These are phyloP conservation scores for Blepharisma stoltei DNA, from an alignment of 73 alveolate genomes.

Conservation along the genomic window DNA sequence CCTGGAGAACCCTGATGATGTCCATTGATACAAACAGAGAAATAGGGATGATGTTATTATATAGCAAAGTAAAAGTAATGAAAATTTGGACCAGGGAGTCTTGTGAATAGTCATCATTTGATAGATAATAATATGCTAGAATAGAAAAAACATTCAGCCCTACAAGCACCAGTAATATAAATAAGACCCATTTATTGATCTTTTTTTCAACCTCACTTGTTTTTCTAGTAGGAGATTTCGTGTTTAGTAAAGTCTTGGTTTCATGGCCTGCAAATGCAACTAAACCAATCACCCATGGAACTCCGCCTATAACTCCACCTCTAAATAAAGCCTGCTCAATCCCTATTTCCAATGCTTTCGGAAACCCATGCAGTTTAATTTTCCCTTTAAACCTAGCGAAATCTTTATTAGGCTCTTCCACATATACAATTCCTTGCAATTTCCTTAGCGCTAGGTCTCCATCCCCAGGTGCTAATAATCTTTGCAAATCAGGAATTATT, in stretches of 20 bases:
- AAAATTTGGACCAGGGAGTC: constrained; percentile 52
- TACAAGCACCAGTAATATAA: constrained; percentile 25
- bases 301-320: neutral
- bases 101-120: no score
- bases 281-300: neutral
- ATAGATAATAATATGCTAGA: neutral
- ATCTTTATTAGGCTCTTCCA: constrained; percentile 33
- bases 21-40: constrained; percentile 79
- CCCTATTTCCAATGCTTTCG: neutral
- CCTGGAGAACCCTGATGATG: constrained; percentile 65
- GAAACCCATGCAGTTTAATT: constrained; percentile 8
- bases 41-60: constrained; percentile 79
- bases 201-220: constrained; percentile 10
- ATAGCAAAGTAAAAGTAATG: constrained; percentile 67
- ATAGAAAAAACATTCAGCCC: constrained; percentile 40
- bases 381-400: neutral
- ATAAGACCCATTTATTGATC: constrained; percentile 7
- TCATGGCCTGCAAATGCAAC: neutral
- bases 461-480: constrained; percentile 75
- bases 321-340: neutral
- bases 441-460: constrained; percentile 27
- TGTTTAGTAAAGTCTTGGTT: neutral
- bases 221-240: neutral
- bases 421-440: constrained; percentile 36
- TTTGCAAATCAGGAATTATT: constrained; percentile 52